Percentiles rank a stretch among this genome's conserved stretches.
Evolutionary conservation across 2,329 filamentous ascomycete genomes (phyloP).

Genomic region (Dactylellina cionopaga): DNA sequence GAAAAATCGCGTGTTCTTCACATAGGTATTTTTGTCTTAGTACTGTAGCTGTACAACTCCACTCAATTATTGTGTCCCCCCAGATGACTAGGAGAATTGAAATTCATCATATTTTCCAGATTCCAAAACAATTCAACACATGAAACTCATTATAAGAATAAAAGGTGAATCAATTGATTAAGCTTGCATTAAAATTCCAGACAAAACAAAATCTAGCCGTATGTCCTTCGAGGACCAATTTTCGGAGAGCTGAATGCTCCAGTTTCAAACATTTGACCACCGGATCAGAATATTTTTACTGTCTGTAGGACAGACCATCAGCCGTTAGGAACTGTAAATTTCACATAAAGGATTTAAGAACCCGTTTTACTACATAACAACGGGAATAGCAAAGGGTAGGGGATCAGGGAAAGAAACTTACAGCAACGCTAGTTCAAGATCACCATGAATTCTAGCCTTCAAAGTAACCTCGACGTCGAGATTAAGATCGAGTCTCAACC

Average conservation of each 20-base stretch:
- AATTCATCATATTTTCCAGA: too few relatives aligned
- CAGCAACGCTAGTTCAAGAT: slow-evolving; percentile 81
- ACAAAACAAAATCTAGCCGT: too few relatives aligned
- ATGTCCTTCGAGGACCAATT: not conserved
- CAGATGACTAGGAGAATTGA: too few relatives aligned
- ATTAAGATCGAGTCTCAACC: slow-evolving; percentile 78
- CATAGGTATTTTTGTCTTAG: not conserved
- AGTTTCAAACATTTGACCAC: not conserved
- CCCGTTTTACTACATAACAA: slow-evolving; percentile 42
- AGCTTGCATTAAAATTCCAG: too few relatives aligned
- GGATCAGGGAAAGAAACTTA: slow-evolving; percentile 64
- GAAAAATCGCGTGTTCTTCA: not conserved
- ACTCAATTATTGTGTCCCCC: too few relatives aligned
- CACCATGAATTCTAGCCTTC: slow-evolving; percentile 85
- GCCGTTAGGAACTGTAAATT: slow-evolving; percentile 51
- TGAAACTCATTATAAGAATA: too few relatives aligned
- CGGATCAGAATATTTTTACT: too few relatives aligned
- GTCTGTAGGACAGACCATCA: slow-evolving; percentile 46
- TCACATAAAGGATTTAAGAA: slow-evolving; percentile 47
- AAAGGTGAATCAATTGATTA: too few relatives aligned
- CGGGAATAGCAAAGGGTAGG: slow-evolving; percentile 14
- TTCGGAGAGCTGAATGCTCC: not conserved
- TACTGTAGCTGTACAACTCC: too few relatives aligned
- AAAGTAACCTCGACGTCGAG: slow-evolving; percentile 85
- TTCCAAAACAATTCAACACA: too few relatives aligned